phyloP scores from a whole-genome alignment of 805 yeast species.

The Millerozyma miso region DNA sequence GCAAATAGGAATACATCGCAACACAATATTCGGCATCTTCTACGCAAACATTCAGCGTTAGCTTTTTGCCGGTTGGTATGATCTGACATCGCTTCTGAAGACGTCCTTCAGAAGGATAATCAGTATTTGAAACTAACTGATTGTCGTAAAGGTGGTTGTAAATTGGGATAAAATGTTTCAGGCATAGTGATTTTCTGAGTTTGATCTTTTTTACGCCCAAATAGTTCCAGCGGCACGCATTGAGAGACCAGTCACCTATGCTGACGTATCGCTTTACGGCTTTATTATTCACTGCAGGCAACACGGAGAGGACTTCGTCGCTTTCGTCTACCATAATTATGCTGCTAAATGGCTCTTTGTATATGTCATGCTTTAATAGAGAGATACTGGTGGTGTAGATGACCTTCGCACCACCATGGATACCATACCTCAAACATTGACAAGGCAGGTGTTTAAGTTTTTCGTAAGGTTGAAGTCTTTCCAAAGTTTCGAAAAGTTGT shows the following conservation, averaged over 20 bases:
- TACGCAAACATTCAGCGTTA: conserved; percentile 4
- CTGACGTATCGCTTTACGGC: conserved; percentile 3
- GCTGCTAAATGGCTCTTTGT: conserved; percentile 1
- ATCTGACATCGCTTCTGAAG: conserved; percentile 10
- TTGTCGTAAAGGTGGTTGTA: not conserved
- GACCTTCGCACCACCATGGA: conserved; percentile 2
- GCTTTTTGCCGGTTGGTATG: conserved; percentile 4
- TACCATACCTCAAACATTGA: conserved; percentile 3
- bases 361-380: not conserved
- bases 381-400: conserved; percentile 3
- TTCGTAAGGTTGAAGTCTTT: conserved; percentile 5
- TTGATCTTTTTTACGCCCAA: not conserved
- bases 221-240: not conserved
- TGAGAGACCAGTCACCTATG: conserved; percentile 1
- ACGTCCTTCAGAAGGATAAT: not conserved
- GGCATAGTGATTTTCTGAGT: not conserved
- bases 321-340: conserved; percentile 1
- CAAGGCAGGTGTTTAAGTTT: conserved; percentile 4
- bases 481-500: conserved; percentile 4
- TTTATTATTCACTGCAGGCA: conserved; percentile 3
- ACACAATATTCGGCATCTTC: conserved; percentile 27
- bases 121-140: not conserved
- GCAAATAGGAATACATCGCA: conserved; percentile 42
- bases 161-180: not conserved
- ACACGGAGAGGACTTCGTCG: not conserved